Conservation (phyloP, 2,329 filamentous ascomycete species). For the Colletotrichum falcatum region DNA sequence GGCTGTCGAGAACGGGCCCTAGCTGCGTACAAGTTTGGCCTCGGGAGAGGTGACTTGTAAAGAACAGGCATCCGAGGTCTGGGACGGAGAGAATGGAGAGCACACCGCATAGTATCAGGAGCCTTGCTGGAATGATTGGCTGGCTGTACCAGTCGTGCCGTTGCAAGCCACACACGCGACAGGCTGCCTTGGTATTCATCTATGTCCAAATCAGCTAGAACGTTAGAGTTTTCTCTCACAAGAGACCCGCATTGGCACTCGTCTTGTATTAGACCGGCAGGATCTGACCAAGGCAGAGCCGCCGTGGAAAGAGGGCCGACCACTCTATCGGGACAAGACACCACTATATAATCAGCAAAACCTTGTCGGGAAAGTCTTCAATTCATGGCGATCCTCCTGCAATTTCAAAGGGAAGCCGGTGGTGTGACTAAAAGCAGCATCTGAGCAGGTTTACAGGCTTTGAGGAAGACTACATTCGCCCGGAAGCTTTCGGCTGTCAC, state of each 20-base stretch:
- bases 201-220: not conserved
- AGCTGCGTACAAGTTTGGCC: constrained; percentile 75
- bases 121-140: not conserved
- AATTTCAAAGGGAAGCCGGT: not conserved
- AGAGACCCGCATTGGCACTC: not conserved
- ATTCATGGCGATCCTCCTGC: not conserved
- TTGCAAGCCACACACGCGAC: not conserved
- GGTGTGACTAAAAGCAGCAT: not conserved
- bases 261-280: not conserved
- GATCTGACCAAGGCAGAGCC: not conserved
- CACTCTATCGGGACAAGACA: not conserved
- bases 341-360: not conserved
- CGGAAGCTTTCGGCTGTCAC: not conserved
- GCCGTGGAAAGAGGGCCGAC: too few species aligned
- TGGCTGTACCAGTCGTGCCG: too few species aligned
- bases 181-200: too few species aligned
- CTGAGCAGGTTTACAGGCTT: not conserved
- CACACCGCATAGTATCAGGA: not conserved
- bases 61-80: not conserved
- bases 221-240: not conserved
- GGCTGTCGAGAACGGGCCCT: constrained; percentile 75
- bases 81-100: too few species aligned
- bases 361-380: not conserved
- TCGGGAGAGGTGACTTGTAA: constrained; percentile 51
- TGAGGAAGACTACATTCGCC: not conserved